phyloP scores from a whole-genome alignment of 495 filamentous ascomycete genomes.

The Penicillium cinerascens region DNA sequence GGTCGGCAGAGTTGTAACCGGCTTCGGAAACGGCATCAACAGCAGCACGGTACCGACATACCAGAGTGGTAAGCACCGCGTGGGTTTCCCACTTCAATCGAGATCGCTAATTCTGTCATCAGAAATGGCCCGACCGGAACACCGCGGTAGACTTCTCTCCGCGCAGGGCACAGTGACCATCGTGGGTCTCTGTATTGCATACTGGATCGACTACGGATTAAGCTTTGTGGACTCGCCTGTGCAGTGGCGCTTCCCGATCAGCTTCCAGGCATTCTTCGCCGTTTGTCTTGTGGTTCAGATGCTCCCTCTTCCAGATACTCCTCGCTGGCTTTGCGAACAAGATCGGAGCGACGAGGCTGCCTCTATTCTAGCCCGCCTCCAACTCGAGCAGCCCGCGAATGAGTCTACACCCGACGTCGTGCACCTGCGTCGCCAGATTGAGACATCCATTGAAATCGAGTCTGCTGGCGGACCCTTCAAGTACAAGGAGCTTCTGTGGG shows the following conservation, averaged over 20 bases:
- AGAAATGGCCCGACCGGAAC: slow-evolving; percentile 51
- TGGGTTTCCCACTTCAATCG: neutral
- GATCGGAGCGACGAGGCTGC: slow-evolving; percentile 50
- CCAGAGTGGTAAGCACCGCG: slow-evolving; percentile 33
- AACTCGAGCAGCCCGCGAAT: slow-evolving; percentile 14
- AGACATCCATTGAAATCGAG: slow-evolving; percentile 35
- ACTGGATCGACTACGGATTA: slow-evolving; percentile 56
- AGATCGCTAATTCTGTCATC: neutral
- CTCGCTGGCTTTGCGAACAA: slow-evolving; percentile 52
- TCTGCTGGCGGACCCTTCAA: slow-evolving; percentile 35
- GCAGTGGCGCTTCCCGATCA: slow-evolving; percentile 56
- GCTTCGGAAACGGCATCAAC: slow-evolving; percentile 50
- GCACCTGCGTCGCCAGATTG: slow-evolving; percentile 28
- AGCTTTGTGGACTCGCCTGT: slow-evolving; percentile 46
- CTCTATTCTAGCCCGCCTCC: slow-evolving; percentile 47
- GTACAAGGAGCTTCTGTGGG: slow-evolving; percentile 35
- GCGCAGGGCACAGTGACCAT: slow-evolving; percentile 41
- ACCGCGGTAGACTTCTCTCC: slow-evolving; percentile 60
- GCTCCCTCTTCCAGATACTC: slow-evolving; percentile 60
- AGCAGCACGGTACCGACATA: slow-evolving; percentile 52
- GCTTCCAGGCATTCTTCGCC: slow-evolving; percentile 58
- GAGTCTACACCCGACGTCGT: slow-evolving; percentile 18
- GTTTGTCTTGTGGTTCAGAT: slow-evolving; percentile 54
- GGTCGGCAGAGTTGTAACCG: slow-evolving; percentile 46
- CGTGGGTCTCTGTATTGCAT: slow-evolving; percentile 41